Evolutionary conservation across 2,329 filamentous ascomycete species (phyloP).

Genomic region (Hypoxylon sp.): DNA sequence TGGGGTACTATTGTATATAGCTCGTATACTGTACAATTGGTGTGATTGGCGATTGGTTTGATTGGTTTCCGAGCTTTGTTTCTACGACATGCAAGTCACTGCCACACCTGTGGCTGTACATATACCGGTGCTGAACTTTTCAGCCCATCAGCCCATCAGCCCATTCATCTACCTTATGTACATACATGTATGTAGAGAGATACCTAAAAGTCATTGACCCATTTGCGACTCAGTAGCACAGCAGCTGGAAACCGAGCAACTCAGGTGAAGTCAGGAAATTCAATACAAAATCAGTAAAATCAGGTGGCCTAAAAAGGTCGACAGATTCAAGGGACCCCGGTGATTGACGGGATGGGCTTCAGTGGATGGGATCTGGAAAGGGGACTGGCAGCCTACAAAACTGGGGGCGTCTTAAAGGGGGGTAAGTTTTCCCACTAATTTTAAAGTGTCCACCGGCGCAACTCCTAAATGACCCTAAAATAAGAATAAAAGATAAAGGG

Average conservation of each 20-base stretch:
- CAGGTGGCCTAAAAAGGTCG: slow-evolving; percentile 19
- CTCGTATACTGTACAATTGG: too few species aligned
- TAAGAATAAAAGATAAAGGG: slow-evolving; percentile 35
- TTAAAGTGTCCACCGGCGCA: slow-evolving; percentile 29
- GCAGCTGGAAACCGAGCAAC: too few species aligned
- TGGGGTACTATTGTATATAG: too few species aligned
- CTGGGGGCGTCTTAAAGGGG: too few species aligned
- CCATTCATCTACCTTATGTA: too few species aligned
- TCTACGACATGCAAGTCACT: not conserved
- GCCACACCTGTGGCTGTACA: slow-evolving; percentile 15
- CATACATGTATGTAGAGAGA: too few species aligned
- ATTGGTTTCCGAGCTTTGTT: slow-evolving; percentile 17
- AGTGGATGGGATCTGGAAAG: slow-evolving; percentile 5
- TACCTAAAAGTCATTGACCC: too few species aligned
- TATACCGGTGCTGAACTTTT: not conserved
- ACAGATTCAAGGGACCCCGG: slow-evolving; percentile 14
- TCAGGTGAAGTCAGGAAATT: too few species aligned
- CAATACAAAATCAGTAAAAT: slow-evolving; percentile 8
- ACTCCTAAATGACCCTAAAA: slow-evolving; percentile 23
- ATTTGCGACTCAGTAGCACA: too few species aligned
- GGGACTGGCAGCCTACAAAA: not conserved
- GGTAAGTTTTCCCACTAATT: slow-evolving; percentile 31
- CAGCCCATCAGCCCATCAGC: not conserved
- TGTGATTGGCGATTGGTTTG: not conserved
- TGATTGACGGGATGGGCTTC: not conserved